Evolutionary conservation across 2,329 filamentous ascomycete species (phyloP), one percentile per base, ranked within the genome.

Genomic region (Colletotrichum sp.): DNA sequence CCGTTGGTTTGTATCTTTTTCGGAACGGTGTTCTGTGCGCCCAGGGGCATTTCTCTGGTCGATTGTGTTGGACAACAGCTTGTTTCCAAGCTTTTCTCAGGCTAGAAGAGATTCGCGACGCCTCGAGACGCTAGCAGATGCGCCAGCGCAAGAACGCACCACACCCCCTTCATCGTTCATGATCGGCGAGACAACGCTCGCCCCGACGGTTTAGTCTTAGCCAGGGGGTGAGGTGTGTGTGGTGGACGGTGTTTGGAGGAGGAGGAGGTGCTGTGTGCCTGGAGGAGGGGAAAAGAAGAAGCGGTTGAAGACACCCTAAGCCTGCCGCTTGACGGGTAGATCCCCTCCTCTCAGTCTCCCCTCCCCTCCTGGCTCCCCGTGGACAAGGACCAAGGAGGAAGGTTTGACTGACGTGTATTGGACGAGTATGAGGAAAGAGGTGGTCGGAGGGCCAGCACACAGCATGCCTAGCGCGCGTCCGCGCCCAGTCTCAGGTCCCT

Each of bases 101-200:
- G 44, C 74, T 65, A 18, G 70, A 49, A 67, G 28, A 39, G 60
- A 63, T 36, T 59, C 44, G 28, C 39, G 59, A 30, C 73, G 73
- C 64, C 73, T 72, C 57, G n/a, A 15, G 44, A 67, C 59, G 24
- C 72, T 76, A 77, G 64, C 59, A 32, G 68, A 66, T 32, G 68
- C 72, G 26, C 60, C 49, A 63, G 62, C 49, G 63, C 44, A 49
- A 52, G 72, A 75, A 63, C 30, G n/a, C 60, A 63, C 28, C 60
- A 28, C 57, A 28, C 15, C 57, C 57, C 57, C 57, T 60, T 72
- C 65, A 69, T 57, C 69, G 39, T 36, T 30, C 57, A n/a, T 24
- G 71, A 60, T 74, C 74, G 70, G 74, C 44, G 74, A 76, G 74
- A 76, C 74, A 70, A 73, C 64, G 49, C 49, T 68, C 59, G 64